Evolutionary conservation across 2,329 filamentous ascomycete species (phyloP), one percentile per base, ranked within the genome.

Genomic region (Pezicula neosporulosa): DNA sequence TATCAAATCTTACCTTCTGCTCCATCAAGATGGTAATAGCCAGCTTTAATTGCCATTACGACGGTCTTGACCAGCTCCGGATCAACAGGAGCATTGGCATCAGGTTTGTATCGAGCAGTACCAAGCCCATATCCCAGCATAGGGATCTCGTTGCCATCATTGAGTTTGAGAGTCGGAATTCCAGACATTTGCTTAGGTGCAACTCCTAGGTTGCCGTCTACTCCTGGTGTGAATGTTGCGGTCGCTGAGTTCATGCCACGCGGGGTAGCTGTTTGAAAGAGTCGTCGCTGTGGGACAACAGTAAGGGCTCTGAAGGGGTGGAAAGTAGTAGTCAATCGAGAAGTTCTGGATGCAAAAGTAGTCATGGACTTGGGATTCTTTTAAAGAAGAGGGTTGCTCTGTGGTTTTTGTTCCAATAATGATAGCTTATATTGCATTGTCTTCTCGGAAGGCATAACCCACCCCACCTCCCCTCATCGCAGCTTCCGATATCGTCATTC

Each of bases 101-200:
- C 70, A 8, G 75, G 69, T 59, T 80, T 80, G 65, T 80, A 88
- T 69, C 74, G 71, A 41, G 86, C 85, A 0, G 87, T 89, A 39
- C 88, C 87, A 4, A 88, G 80, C 21, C 88, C 88, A 61, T 88
- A 91, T 38, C 77, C 84, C 16, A 91, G 72, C 75, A 87, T 77
- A 10, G 88, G 88, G 48, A 92, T 88, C 52, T 82, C 78, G 54
- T 82, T 81, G 55, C 86, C 87, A 72, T 92, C 86, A 59, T 88
- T 89, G 51, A 92, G 75, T 71, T 86, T 88, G 49, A 90, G 68
- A 49, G 68, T 73, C 1, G 84, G 84, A 37, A 79, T 86, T 66
- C 52, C 50, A 45, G 51, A 37, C 51, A 58, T 57, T 52, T 62
- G 89, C 75, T 87, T 91, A 69, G 96, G 90, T 63, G 95, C 89